Evolutionary conservation across 2,329 filamentous ascomycete genomes (phyloP).

Genomic region (Aspergillus sp.): DNA sequence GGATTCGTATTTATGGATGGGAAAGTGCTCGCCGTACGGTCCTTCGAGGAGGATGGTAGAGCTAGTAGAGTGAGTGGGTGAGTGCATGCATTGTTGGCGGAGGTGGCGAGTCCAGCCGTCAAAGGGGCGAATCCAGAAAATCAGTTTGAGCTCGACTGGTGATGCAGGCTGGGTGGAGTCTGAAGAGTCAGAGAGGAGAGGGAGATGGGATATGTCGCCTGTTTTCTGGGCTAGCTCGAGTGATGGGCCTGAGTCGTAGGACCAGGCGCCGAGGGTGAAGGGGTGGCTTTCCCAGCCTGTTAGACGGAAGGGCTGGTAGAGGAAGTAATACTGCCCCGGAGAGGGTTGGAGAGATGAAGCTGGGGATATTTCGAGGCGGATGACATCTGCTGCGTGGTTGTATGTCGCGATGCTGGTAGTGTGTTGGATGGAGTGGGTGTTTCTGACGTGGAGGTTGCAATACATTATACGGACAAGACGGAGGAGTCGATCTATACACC

Average conservation of each 20-base stretch:
- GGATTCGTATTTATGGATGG: constrained; percentile 46
- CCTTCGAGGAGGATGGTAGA: constrained; percentile 46
- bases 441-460: constrained; percentile 38
- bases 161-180: not conserved
- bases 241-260: constrained; percentile 8
- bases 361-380: constrained; percentile 43
- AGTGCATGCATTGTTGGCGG: constrained; percentile 28
- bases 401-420: constrained; percentile 41
- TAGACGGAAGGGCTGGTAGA: constrained; percentile 43
- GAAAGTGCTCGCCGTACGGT: constrained; percentile 43
- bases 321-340: constrained; percentile 48
- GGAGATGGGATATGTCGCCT: constrained; percentile 16
- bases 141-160: constrained; percentile 28
- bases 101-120: constrained; percentile 49
- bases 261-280: constrained; percentile 41
- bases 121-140: constrained; percentile 49
- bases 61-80: constrained; percentile 16
- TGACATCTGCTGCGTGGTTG: constrained; percentile 39
- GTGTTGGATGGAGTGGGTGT: constrained; percentile 15
- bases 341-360: constrained; percentile 29
- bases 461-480: constrained; percentile 40
- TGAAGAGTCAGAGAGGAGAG: constrained; percentile 18
- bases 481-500: constrained; percentile 44
- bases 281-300: constrained; percentile 50
- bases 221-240: constrained; percentile 3